Base-by-base conservation (phyloP, 805 yeast genomes). In the Ogataea parapolymorpha region DNA sequence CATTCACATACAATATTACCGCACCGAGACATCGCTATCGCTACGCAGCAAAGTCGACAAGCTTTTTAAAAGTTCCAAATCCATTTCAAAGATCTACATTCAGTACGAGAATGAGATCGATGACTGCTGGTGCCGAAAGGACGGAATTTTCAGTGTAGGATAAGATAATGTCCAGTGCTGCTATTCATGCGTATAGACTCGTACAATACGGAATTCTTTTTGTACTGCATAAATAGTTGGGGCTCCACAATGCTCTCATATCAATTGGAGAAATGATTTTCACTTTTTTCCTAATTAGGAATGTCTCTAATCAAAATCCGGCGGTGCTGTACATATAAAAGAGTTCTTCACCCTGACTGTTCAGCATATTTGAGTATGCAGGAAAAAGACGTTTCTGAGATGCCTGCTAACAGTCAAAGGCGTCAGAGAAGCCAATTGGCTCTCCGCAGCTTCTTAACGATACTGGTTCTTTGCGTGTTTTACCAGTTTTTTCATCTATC, bases 1-100 rank as follows among this genome's bases (percentile, higher is more conserved):
- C 50, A 71, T 91, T 11, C 98, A 93, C 57, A 72, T 91, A 9
- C 96, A 87, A 58, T 78, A 68, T 17, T 75, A 70, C 51, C 58
- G 74, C 14, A 56, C 63, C 6, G 67, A 62, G 31, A 64, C 52
- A 37, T 54, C 67, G 1, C 20, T 55, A 5, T 27, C 37, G 10
- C 50, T 65, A 3, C 42, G 58, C 28, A 42, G 45, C 16, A 59
- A 61, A 36, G 50, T 63, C 14, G 61, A 62, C 16, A 53, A 50
- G 33, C 26, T 63, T 0, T 50, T 64, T 36, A 42, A 37, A n/a
- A 44, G 41, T 11, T 49, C 59, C 15, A 29, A 30, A 2, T 42
- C 45, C 4, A 46, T 63, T 5, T 48, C 51, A 8, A 52, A 56
- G 23, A 56, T 58, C 10, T 63, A 56, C 33, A 18, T 64, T 10